A percentile compares a stretch with the other conserved stretches of the same genome.
Conservation (phyloP, 1,284 basidiomycete genomes). For the Fomitiporia mediterranea region DNA sequence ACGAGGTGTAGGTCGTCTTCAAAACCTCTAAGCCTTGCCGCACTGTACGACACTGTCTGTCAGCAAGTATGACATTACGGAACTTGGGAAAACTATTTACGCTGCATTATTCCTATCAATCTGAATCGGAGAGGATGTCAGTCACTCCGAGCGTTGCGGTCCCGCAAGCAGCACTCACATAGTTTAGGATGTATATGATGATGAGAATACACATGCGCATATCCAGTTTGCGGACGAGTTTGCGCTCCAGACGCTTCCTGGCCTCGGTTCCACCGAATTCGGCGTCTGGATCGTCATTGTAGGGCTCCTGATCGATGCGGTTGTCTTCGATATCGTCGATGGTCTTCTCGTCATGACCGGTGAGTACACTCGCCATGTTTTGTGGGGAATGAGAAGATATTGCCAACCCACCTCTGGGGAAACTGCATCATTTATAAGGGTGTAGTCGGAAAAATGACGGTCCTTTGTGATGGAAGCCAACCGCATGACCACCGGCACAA, state of each 20-base stretch:
- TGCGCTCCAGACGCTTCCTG: slow-evolving; percentile 23
- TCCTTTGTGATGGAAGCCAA: neutral
- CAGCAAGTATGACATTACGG: neutral
- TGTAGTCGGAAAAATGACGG: slow-evolving; percentile 8
- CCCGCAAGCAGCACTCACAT: slow-evolving; percentile 1
- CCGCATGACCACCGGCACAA: too few species aligned
- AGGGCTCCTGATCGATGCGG: neutral
- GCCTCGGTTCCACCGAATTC: slow-evolving; percentile 26
- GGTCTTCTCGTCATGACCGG: slow-evolving; percentile 28
- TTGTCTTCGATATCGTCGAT: slow-evolving; percentile 26
- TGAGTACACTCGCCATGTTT: slow-evolving; percentile 19
- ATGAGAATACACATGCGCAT: slow-evolving; percentile 30
- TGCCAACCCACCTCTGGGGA: neutral
- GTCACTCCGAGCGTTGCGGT: neutral
- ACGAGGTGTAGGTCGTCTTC: slow-evolving; percentile 65
- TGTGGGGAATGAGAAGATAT: neutral
- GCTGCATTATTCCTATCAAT: slow-evolving; percentile 66
- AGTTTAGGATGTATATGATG: slow-evolving; percentile 10
- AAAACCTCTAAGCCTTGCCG: slow-evolving; percentile 64
- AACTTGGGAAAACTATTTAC: slow-evolving; percentile 33
- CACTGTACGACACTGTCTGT: slow-evolving; percentile 34
- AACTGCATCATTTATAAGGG: slow-evolving; percentile 6
- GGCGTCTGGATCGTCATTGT: slow-evolving; percentile 13
- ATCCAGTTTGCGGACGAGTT: slow-evolving; percentile 27
- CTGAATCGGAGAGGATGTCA: slow-evolving; percentile 26